Evolutionary conservation across 768 basidiomycete species (phyloP).

Genomic region (Boletus fagicola): DNA sequence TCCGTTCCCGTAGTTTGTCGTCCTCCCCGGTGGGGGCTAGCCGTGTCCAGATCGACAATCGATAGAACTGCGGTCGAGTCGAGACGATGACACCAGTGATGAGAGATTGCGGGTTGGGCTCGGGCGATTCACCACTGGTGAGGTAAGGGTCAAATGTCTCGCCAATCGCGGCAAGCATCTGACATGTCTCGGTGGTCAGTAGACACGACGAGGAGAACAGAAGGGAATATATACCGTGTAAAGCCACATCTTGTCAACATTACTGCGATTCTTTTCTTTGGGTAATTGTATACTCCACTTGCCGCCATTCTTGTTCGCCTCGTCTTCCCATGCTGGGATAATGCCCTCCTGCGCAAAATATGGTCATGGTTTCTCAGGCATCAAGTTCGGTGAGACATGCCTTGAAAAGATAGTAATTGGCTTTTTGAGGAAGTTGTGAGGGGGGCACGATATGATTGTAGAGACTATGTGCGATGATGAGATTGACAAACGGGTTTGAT

Average conservation of each 20-base stretch:
- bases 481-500: not conserved
- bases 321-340: slow-evolving; percentile 97
- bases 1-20: slow-evolving; percentile 70
- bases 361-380: slow-evolving; percentile 5
- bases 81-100: slow-evolving; percentile 96
- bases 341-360: slow-evolving; percentile 70
- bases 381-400: slow-evolving; percentile 38
- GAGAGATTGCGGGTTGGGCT: slow-evolving; percentile 52
- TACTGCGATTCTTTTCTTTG: slow-evolving; percentile 82
- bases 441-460: slow-evolving; percentile 99
- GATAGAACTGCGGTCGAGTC: slow-evolving; percentile 91
- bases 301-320: slow-evolving; percentile 94
- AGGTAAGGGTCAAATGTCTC: slow-evolving; percentile 95
- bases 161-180: slow-evolving; percentile 99
- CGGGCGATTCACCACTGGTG: slow-evolving; percentile 43
- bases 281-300: slow-evolving; percentile 99
- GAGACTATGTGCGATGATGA: slow-evolving; percentile 47
- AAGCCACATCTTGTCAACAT: slow-evolving; percentile 96
- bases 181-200: slow-evolving; percentile 11
- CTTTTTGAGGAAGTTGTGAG: slow-evolving; percentile 87
- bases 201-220: not conserved
- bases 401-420: slow-evolving; percentile 99
- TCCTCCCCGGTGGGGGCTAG: slow-evolving; percentile 59
- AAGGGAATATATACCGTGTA: slow-evolving; percentile 67
- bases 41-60: slow-evolving; percentile 97